Evolutionary conservation across 129 eudicot genomes (phyloP).

Genomic region (Gnaphalium uliginosum): DNA sequence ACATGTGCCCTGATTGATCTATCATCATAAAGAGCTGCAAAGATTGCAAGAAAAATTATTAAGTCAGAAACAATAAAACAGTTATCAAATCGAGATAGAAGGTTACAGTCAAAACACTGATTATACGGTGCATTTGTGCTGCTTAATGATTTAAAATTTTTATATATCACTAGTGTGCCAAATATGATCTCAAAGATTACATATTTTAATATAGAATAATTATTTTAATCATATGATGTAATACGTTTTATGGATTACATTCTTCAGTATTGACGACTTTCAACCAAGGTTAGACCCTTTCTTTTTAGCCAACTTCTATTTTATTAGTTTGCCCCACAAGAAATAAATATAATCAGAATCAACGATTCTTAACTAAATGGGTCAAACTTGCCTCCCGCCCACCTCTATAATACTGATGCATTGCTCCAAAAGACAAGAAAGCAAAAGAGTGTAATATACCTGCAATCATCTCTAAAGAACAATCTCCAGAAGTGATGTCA

Average conservation of each 20-base stretch:
- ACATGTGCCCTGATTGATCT: constrained; percentile 98
- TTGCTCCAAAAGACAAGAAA: neutral
- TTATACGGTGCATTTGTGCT: too few relatives aligned
- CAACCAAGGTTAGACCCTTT: too few relatives aligned
- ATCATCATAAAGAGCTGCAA: constrained; percentile 94
- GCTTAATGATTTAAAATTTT: too few relatives aligned
- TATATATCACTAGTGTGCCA: too few relatives aligned
- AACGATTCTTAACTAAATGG: neutral
- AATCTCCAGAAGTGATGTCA: constrained; percentile 83
- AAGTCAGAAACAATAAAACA: constrained; percentile 18
- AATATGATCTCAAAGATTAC: too few relatives aligned
- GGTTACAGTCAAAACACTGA: neutral
- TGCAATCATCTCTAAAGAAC: constrained; percentile 90
- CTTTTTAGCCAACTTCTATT: too few relatives aligned
- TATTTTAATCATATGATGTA: too few relatives aligned
- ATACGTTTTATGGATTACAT: too few relatives aligned
- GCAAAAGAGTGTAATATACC: constrained; percentile 42
- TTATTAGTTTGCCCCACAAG: neutral
- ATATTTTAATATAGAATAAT: too few relatives aligned
- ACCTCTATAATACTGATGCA: neutral
- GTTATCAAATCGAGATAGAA: neutral
- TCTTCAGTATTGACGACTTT: too few relatives aligned
- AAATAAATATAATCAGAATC: neutral
- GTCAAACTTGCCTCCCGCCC: neutral
- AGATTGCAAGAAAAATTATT: constrained; percentile 7